Evolutionary conservation across 2,329 filamentous ascomycete species (phyloP), one percentile per base, ranked within the genome.

Genomic region (Diaporthe australafricana): DNA sequence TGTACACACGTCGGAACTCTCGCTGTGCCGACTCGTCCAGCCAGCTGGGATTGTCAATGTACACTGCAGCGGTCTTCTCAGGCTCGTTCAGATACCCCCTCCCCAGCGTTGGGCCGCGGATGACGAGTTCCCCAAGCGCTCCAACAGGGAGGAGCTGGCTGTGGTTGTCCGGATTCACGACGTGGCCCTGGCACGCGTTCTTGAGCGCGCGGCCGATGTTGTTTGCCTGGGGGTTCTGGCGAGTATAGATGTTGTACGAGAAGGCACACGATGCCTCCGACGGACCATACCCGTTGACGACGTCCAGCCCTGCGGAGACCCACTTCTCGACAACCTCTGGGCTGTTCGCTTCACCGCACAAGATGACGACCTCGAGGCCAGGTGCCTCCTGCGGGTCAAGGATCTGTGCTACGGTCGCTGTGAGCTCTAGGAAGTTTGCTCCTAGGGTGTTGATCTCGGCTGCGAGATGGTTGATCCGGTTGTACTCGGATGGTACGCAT

Each of bases 261-360:
- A 38, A 52, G 2, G 27, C 42, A 32, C 30, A 52, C 8, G 25
- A 35, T 1, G n/a, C 22, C 27, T 66, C 62, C 1, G 62, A 25
- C 32, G 62, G 42, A 8, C 62, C 42, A n/a, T 66, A 48, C 3
- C 32, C 42, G 79, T 0, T 82, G 80, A 14, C 84, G 85, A 50
- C 87, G 85, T 9, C 84, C 84, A 0, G 84, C 80, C 0, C 87
- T 27, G 22, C 12, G 88, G 87, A 9, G 87, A 87, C 12, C 86
- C 86, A 27, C 52, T 22, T 47, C 70, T 35, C 11, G 62, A 48
- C 14, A n/a, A 48, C 60, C 53, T 60, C 30, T 69, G 30, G 11
- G 14, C n/a, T 17, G n/a, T 27, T 27, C n/a, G n/a, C n/a, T 17
- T 62, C 56, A 17, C 35, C 56, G 5, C 35, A 25, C 14, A 62